Base-by-base conservation (phyloP, 345 rosid species). In the Moricandia moricandioides region DNA sequence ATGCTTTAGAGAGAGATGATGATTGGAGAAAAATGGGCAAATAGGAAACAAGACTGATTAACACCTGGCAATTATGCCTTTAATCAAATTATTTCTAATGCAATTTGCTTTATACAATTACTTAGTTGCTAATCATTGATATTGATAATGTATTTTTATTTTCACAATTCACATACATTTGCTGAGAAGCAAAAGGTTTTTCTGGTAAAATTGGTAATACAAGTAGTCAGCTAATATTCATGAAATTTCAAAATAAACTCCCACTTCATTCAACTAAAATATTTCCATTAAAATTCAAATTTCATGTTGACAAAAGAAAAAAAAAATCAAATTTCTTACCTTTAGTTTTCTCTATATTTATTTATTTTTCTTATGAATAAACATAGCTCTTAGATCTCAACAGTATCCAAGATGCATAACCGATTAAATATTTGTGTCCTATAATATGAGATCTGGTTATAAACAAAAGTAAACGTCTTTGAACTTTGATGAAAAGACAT, bases 61-160 rank as follows among this genome's bases (percentile, higher is more conserved):
- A 24, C 71, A 74, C 66, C 72, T 74, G 59, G 49, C 71, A 17
- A 63, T 30, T 45, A 56, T 56, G 12, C 51, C 26, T 21, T 45
- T 31, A 0, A 26, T 39, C 43, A 14, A 49, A 31, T 71, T 7
- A 51, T 33, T 7, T 55, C 30, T 35, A 6, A 24, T 72, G 8
- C 62, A n/a, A 52, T 62, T 61, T 67, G 47, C 17, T 6, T 17
- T 2, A 16, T 0, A 33, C 18, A 4, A 33, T 68, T 71, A 30
- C 39, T 37, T 71, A 70, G 8, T 14, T 13, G 0, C 63, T 52
- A 64, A 63, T 73, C 64, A 55, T 45, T 45, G 52, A 37, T 37
- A 21, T 21, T 21, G 24, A 21, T 21, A 21, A 21, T 2, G 24
- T 21, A 21, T 21, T 21, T 21, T 21, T 21, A 21, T 21, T 21